phyloP scores from a whole-genome alignment of 2,329 filamentous ascomycete species.

The Botryotinia calthae region DNA sequence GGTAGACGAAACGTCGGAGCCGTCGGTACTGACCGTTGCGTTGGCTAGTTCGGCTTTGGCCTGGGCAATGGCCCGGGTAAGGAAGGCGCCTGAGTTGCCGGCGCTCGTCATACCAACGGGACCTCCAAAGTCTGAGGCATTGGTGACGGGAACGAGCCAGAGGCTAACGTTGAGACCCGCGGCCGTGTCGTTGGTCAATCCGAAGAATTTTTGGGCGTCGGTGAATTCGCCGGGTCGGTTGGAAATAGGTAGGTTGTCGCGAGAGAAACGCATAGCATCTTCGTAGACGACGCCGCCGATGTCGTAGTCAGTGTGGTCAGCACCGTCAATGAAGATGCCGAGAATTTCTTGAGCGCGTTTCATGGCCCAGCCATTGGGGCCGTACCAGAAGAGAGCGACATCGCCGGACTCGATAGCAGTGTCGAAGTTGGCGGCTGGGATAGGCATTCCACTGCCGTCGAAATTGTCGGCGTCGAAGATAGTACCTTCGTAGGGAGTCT shows the following conservation, averaged over 20 bases:
- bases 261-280: neutral
- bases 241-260: neutral
- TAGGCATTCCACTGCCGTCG: neutral
- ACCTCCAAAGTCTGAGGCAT: neutral
- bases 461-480: neutral
- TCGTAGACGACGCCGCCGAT: neutral
- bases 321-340: neutral
- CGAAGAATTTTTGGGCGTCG: neutral
- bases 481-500: neutral
- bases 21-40: neutral
- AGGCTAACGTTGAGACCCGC: neutral
- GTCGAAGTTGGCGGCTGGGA: neutral
- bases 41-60: neutral
- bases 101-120: neutral
- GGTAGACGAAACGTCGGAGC: neutral
- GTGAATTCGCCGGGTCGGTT: neutral
- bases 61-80: neutral
- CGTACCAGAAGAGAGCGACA: neutral
- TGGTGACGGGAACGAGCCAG: neutral
- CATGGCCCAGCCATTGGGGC: neutral
- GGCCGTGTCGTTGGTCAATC: neutral
- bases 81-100: neutral
- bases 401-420: neutral
- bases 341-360: neutral
- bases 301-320: neutral